These are phyloP conservation scores for Clonostachys solani DNA, from an alignment of 2,329 filamentous ascomycete genomes.

Conservation along the genomic window DNA sequence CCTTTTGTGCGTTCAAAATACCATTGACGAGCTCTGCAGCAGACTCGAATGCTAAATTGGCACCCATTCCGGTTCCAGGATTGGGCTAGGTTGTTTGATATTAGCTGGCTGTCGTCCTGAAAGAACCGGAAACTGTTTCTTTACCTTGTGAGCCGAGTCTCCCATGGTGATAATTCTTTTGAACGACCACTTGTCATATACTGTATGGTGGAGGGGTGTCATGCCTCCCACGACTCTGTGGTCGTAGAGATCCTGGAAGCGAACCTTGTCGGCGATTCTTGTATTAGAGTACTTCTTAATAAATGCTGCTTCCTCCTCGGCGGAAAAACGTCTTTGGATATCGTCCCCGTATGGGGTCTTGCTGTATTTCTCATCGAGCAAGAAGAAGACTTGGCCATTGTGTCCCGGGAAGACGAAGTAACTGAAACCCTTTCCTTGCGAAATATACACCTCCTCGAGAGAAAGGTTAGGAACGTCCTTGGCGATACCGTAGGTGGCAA, in stretches of 20 bases:
- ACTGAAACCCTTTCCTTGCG: neutral
- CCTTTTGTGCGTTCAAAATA: slow-evolving; percentile 3
- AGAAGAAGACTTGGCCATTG: neutral
- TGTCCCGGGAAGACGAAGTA: neutral
- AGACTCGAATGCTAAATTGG: slow-evolving; percentile 16
- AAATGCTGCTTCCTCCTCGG: slow-evolving; percentile 7
- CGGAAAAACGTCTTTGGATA: neutral
- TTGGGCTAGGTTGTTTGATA: slow-evolving; percentile 7
- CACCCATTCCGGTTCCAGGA: slow-evolving; percentile 14
- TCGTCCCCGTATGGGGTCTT: neutral
- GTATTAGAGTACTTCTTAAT: slow-evolving; percentile 12
- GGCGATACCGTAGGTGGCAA: slow-evolving; percentile 30
- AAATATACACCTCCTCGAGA: neutral
- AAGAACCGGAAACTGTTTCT: neutral
- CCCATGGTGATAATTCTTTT: slow-evolving; percentile 20
- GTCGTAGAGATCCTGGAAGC: slow-evolving; percentile 18
- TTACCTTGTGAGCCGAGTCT: slow-evolving; percentile 23
- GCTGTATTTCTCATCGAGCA: neutral
- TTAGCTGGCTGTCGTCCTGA: too few relatives aligned
- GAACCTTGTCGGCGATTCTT: slow-evolving; percentile 13
- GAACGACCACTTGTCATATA: slow-evolving; percentile 23
- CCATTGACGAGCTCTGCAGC: neutral
- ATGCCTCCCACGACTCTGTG: slow-evolving; percentile 16
- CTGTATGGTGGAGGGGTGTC: slow-evolving; percentile 21
- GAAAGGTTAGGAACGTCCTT: slow-evolving; percentile 10